Conservation (phyloP, 2,329 filamentous ascomycete genomes). For the Trichoderma breve region DNA sequence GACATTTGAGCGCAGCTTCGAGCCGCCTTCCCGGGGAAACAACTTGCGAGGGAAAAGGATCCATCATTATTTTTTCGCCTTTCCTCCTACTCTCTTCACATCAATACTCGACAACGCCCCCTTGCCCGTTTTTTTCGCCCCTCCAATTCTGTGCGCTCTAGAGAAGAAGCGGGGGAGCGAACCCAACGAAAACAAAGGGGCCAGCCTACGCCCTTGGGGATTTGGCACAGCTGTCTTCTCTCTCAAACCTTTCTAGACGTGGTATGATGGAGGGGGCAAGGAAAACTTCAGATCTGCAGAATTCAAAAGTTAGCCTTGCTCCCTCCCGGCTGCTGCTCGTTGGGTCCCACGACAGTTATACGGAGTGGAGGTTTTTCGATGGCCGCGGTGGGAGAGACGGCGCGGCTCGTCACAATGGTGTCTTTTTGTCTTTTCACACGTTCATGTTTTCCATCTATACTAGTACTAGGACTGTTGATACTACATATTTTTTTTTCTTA, state of each 20-base stretch:
- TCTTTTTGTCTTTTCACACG: slow-evolving; percentile 2
- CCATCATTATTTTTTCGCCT: not conserved
- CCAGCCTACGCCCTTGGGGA: slow-evolving; percentile 6
- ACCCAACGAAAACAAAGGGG: not conserved
- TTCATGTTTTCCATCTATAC: slow-evolving; percentile 18
- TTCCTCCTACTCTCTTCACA: slow-evolving; percentile 14
- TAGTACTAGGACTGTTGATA: slow-evolving; percentile 3
- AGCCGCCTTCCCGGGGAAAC: not conserved
- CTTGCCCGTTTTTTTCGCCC: not conserved
- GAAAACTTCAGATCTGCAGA: not conserved
- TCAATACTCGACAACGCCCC: not conserved
- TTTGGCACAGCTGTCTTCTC: slow-evolving; percentile 60
- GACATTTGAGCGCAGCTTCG: slow-evolving; percentile 66
- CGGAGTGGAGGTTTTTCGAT: slow-evolving; percentile 37
- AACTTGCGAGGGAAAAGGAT: slow-evolving; percentile 1
- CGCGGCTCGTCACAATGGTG: slow-evolving; percentile 41
- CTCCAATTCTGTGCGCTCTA: not conserved
- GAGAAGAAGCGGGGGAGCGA: not conserved
- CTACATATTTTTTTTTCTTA: slow-evolving; percentile 18
- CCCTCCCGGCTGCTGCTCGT: not conserved
- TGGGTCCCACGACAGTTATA: slow-evolving; percentile 48
- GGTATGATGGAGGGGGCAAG: not conserved
- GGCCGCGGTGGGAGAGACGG: slow-evolving; percentile 63
- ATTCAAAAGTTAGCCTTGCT: not conserved
- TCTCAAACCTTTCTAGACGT: slow-evolving; percentile 46